These are phyloP conservation scores for Vaucheria bursata DNA, from an alignment of 352 stramenopile species.

Conservation along the genomic window DNA sequence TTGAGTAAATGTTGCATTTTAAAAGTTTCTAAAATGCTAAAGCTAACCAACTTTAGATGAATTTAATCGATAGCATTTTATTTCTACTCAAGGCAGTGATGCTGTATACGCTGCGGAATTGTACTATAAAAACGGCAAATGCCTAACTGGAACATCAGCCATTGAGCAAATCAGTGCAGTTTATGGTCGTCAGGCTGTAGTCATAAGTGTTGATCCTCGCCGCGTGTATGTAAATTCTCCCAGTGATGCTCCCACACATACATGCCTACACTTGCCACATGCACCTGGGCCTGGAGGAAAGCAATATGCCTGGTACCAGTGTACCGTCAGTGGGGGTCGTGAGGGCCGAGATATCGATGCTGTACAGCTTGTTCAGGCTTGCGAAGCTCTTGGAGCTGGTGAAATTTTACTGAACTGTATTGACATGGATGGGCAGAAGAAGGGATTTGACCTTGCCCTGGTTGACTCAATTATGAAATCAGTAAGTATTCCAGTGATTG, in stretches of 20 bases:
- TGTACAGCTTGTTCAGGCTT: slow-evolving; percentile 52
- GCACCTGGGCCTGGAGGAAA: slow-evolving; percentile 56
- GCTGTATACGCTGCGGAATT: slow-evolving; percentile 82
- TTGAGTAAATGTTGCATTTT: no score
- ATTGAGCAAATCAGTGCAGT: slow-evolving; percentile 90
- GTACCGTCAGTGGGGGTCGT: slow-evolving; percentile 87
- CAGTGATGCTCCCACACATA: slow-evolving; percentile 53
- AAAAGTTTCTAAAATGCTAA: no score
- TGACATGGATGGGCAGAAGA: slow-evolving; percentile 92
- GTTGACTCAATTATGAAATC: slow-evolving; percentile 72
- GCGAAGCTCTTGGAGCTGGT: slow-evolving; percentile 83
- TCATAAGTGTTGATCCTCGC: slow-evolving; percentile 91
- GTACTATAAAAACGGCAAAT: slow-evolving; percentile 51
- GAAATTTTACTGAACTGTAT: slow-evolving; percentile 98
- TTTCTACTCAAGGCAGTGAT: no score
- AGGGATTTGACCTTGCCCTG: slow-evolving; percentile 69
- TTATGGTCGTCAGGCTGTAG: slow-evolving; percentile 93
- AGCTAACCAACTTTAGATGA: no score
- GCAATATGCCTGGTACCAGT: slow-evolving; percentile 87
- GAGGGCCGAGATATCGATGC: slow-evolving; percentile 75
- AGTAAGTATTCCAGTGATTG: slow-evolving; percentile 92
- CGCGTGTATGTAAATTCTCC: slow-evolving; percentile 68
- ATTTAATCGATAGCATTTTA: no score
- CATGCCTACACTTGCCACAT: slow-evolving; percentile 30
- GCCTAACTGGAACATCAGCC: slow-evolving; percentile 70